Percentiles rank a stretch among this genome's conserved stretches.
Conservation (phyloP, 345 rosid species). For the Cochlearia excelsa region DNA sequence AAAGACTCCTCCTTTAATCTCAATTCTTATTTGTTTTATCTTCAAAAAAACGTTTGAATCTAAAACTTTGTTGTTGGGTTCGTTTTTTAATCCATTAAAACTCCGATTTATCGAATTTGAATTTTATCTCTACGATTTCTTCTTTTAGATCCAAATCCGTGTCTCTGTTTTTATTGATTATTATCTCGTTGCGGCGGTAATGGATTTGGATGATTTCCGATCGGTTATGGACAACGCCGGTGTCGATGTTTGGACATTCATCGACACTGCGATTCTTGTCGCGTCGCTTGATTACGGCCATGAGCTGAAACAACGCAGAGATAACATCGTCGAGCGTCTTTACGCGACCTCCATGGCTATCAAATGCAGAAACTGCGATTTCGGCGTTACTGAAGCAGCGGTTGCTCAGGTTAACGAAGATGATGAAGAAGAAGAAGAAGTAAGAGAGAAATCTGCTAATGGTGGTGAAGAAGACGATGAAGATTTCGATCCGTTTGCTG, state of each 20-base stretch:
- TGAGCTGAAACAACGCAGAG: constrained; percentile 71
- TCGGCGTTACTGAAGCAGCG: constrained; percentile 20
- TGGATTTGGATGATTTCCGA: constrained; percentile 91
- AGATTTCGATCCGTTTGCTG: constrained; percentile 73
- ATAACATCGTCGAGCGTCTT: constrained; percentile 76
- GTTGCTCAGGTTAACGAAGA: constrained; percentile 40
- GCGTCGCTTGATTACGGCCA: constrained; percentile 65
- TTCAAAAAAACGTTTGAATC: background rate
- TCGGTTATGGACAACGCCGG: constrained; percentile 68
- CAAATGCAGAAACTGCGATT: constrained; percentile 62
- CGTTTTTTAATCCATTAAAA: constrained; percentile 11
- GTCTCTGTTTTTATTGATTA: constrained; percentile 26
- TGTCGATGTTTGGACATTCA: constrained; percentile 89
- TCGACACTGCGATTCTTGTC: constrained; percentile 77
- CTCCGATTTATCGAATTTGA: constrained; percentile 16
- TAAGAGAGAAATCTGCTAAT: constrained; percentile 50
- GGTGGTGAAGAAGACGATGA: constrained; percentile 45
- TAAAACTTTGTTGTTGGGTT: background rate
- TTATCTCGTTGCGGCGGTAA: constrained; percentile 22
- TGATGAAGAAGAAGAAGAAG: constrained; percentile 36
- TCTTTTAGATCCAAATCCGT: background rate
- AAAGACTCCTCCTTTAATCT: constrained; percentile 30
- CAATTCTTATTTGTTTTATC: constrained; percentile 1
- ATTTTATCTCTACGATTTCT: no score
- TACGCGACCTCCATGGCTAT: constrained; percentile 55